Evolutionary conservation across 257 asterid species (phyloP), one percentile per base, ranked within the genome.

Genomic region (Cynanchum wilfordii): DNA sequence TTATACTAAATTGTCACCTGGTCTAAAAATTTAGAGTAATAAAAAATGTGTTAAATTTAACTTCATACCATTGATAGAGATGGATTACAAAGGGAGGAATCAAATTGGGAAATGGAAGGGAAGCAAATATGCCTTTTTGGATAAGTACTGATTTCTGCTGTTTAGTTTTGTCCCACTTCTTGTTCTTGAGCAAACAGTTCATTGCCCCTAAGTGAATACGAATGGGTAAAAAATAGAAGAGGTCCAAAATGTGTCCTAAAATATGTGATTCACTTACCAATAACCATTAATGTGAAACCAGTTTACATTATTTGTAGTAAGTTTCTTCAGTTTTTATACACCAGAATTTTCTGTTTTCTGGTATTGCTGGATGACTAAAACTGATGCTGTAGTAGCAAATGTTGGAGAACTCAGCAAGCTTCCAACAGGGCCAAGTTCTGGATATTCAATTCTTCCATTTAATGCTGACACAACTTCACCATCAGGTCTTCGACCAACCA

Each of bases 401-500:
- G 55, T 80, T 1, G 81, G 58, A 0, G 80, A 76, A 55, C 77
- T 82, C 76, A 83, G 69, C 62, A 86, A 71, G 57, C 66, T 75
- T 71, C 86, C 90, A 1, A 83, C 73, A 0, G 86, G 81, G 29
- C 87, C 90, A 16, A 86, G 76, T 78, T 83, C 90, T 2, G 87
- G 83, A 27, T 82, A 77, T 42, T 77, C 87, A 25, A 20, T 65
- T 70, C 77, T 77, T 63, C 64, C 77, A 13, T 51, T 54, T 22
- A 83, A 56, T 1, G 82, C 66, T 52, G 68, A 38, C 9, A 78
- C 79, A 19, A 86, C 15, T 36, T 75, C 79, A 12, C 88, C 86
- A 20, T 71, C 79, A 51, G 90, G 82, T 66, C 64, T 76, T 55
- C 88, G 73, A 15, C 90, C 90, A 4, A 86, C 83, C 67, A 86